These are phyloP conservation scores for Sporothrix dimorphospora DNA, from an alignment of 2,329 filamentous ascomycete genomes.

Conservation along the genomic window DNA sequence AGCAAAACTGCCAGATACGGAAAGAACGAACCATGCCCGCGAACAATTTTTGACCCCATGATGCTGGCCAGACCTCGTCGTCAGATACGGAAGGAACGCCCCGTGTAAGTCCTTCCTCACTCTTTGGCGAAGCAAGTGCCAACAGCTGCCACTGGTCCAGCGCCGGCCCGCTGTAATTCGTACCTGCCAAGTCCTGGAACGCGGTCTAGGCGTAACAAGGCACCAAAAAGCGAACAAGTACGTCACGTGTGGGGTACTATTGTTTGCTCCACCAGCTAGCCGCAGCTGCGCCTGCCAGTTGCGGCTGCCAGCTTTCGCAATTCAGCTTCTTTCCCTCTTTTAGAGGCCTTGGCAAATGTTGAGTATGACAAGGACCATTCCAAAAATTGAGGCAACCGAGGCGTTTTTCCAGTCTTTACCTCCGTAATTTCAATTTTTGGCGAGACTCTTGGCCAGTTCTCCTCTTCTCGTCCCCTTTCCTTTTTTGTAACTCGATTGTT, in stretches of 20 bases:
- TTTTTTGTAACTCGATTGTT: background rate
- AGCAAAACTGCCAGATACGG: background rate
- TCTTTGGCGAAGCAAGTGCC: background rate
- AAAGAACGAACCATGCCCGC: background rate
- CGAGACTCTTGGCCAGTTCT: background rate
- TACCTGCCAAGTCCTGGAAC: conserved; percentile 9
- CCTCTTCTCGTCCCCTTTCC: background rate
- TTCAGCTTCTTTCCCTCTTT: conserved; percentile 16
- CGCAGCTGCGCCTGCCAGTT: conserved; percentile 12
- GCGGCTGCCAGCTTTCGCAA: background rate
- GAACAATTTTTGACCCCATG: background rate
- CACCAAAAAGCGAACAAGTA: background rate
- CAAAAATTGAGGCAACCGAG: conserved; percentile 16
- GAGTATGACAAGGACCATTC: background rate
- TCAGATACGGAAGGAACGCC: conserved; percentile 14
- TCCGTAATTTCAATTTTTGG: conserved; percentile 10
- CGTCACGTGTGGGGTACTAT: conserved; percentile 8
- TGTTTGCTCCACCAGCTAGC: background rate
- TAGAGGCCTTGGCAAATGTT: background rate
- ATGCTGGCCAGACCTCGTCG: background rate
- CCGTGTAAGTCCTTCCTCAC: conserved; percentile 14
- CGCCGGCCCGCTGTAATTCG: background rate
- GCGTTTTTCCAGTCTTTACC: background rate
- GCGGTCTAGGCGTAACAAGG: background rate
- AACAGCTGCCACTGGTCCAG: background rate